Base-by-base conservation (phyloP, 2,329 filamentous ascomycete species). In the Hymenoscyphus salicellus region DNA sequence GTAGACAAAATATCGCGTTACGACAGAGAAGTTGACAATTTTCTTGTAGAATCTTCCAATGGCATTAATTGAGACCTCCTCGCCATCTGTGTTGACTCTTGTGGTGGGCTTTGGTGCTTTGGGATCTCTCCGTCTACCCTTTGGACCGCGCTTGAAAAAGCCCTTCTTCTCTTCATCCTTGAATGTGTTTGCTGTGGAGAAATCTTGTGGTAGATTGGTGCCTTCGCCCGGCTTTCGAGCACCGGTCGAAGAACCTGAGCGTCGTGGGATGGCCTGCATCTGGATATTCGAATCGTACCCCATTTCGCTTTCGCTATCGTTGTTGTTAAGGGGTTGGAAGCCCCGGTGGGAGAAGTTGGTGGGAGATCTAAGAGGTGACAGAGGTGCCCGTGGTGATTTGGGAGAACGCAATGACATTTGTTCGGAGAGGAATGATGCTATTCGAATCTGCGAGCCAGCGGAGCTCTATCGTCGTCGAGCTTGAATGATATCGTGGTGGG, bases 1-100 rank as follows among this genome's bases (percentile, higher is more conserved):
- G 72, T 90, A 90, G 68, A 90, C 81, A 58, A 89, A 78, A 74
- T 90, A 90, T 55, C 87, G 81, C 4, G 85, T 88, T 67, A 89
- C 71, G 69, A 86, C 80, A 6, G 86, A 88, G 71, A 86, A 86
- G 70, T 81, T 79, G 66, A 89, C 78, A 67, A 91, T 81, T 74
- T 83, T 87, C 71, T 82, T 81, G 76, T 90, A 89, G 38, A 90
- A 74, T 65, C 82, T 81, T 60, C 88, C 88, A 80, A 90, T 85
- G 67, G 83, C 83, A 70, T 86, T 90, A 67, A 90, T 76, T 33
- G 81, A 80, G 36, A 83, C 76, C 20, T 84, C 84, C 1, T 85
- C 82, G n/a, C 78, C 77, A 62, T 79, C 76, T 14, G 79, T 82
- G 65, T 79, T 79, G 23, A 46, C 55, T 33, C 63, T 33, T 33